Conservation (phyloP, 2,329 filamentous ascomycete genomes). For the Nemania sp. region DNA sequence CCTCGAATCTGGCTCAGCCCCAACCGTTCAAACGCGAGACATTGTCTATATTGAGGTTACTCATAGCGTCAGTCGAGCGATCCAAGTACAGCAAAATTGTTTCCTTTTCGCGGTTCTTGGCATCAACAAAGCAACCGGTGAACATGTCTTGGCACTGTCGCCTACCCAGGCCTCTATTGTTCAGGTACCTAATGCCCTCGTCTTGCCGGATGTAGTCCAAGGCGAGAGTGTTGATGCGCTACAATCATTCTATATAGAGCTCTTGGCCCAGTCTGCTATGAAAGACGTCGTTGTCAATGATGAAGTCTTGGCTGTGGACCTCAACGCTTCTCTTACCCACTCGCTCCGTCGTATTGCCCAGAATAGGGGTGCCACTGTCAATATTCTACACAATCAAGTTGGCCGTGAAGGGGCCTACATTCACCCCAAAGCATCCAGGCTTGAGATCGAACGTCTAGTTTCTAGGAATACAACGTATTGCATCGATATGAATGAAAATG, state of each 20-base stretch:
- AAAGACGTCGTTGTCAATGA: slow-evolving; percentile 13
- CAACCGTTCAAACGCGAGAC: background rate
- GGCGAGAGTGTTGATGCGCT: slow-evolving; percentile 7
- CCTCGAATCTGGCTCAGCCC: slow-evolving; percentile 5
- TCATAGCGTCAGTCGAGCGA: slow-evolving; percentile 10
- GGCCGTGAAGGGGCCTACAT: slow-evolving; percentile 21
- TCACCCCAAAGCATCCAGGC: slow-evolving; percentile 24
- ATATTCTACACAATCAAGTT: background rate
- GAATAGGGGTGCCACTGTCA: slow-evolving; percentile 16
- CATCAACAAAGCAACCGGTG: slow-evolving; percentile 3
- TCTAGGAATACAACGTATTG: background rate
- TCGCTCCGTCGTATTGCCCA: slow-evolving; percentile 12
- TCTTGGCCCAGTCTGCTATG: slow-evolving; percentile 24
- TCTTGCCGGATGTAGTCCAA: background rate
- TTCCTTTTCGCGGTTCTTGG: slow-evolving; percentile 25
- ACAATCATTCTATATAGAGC: slow-evolving; percentile 26
- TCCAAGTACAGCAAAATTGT: slow-evolving; percentile 1
- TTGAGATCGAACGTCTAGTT: slow-evolving; percentile 13
- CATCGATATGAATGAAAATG: background rate
- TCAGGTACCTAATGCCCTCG: slow-evolving; percentile 6
- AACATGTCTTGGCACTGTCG: slow-evolving; percentile 16
- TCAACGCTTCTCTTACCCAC: background rate
- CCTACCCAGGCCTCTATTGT: slow-evolving; percentile 16
- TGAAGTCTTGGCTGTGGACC: slow-evolving; percentile 19
- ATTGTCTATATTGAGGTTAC: slow-evolving; percentile 18